phyloP scores from a whole-genome alignment of 805 yeast genomes.

The Monosporozyma servazzii region DNA sequence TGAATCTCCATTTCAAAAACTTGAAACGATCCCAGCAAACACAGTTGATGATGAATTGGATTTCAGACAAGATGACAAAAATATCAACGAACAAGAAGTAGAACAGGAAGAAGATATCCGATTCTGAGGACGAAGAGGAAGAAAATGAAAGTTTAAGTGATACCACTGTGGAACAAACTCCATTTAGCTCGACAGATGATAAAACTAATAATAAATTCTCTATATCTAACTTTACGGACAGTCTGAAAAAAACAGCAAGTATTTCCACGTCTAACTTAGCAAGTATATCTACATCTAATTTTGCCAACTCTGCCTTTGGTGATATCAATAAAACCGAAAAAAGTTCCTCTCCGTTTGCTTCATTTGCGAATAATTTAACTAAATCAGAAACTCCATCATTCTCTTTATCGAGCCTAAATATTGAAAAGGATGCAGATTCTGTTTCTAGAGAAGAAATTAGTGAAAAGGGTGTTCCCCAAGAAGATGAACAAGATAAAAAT shows the following conservation, averaged over 20 bases:
- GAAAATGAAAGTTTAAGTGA: constrained; percentile 10
- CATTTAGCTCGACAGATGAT: constrained; percentile 4
- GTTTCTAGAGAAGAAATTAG: too few species aligned
- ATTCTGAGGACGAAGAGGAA: background rate
- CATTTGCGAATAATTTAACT: constrained; percentile 16
- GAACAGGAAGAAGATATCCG: constrained; percentile 2
- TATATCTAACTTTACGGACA: constrained; percentile 19
- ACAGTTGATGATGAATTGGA: background rate
- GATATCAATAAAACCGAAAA: background rate
- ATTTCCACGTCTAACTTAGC: constrained; percentile 8
- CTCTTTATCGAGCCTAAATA: background rate
- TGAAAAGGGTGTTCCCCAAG: background rate
- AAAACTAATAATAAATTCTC: constrained; percentile 3
- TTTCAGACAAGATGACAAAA: background rate
- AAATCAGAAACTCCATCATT: constrained; percentile 9
- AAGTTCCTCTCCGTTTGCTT: constrained; percentile 21
- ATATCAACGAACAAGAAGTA: constrained; percentile 1
- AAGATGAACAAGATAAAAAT: background rate
- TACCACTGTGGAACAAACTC: constrained; percentile 19
- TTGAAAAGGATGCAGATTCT: background rate
- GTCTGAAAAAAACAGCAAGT: constrained; percentile 24
- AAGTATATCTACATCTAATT: constrained; percentile 6
- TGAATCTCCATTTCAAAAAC: background rate
- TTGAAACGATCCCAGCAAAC: background rate
- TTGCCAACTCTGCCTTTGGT: constrained; percentile 4